Evolutionary conservation across 805 yeast species (phyloP), one percentile per base, ranked within the genome.

Genomic region (Zygosaccharomyces kombuchaensis): DNA sequence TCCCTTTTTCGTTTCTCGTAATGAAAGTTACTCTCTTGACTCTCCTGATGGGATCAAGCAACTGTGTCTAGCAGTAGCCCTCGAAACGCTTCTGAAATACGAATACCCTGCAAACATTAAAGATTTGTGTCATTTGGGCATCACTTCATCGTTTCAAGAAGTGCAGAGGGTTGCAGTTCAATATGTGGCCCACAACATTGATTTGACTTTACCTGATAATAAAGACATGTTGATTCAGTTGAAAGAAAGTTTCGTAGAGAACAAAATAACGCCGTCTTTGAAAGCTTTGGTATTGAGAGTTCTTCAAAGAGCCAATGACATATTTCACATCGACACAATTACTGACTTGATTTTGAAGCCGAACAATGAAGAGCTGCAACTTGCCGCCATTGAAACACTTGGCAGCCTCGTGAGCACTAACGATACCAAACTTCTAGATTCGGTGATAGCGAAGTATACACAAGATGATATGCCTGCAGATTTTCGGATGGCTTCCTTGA

Each of bases 11-110:
- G 46, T 69, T 3, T 38, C 51, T 0, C 63, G 71, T n/a, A 59
- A 60, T 38, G 40, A 46, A 4, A 27, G 26, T 2, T 52, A 51
- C 5, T 53, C 57, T 17, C 54, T 73, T 13, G 72, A 51, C 5
- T 53, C 57, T 17, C 54, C 73, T 13, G 72, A 77, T 57, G 85
- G 85, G 2, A 66, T 76, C 8, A 72, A 70, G 44, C 81, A 78
- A 48, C 56, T 80, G 14, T 69, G 77, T 13, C 42, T 77, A 21
- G 63, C 71, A 12, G 56, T 57, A 2, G 49, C 71, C 8, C 51
- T 62, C 7, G 38, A 46, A 2, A 40, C 74, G 3, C 51, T 78
- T 9, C 50, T 73, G 3, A 34, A 53, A 9, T 31, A 40, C 21
- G 51, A 53, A 21, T 42, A 57, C 9, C 16, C 41, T 13, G 62